Conservation (phyloP, 2,329 filamentous ascomycete species). For the Trichoderma aggressivum region DNA sequence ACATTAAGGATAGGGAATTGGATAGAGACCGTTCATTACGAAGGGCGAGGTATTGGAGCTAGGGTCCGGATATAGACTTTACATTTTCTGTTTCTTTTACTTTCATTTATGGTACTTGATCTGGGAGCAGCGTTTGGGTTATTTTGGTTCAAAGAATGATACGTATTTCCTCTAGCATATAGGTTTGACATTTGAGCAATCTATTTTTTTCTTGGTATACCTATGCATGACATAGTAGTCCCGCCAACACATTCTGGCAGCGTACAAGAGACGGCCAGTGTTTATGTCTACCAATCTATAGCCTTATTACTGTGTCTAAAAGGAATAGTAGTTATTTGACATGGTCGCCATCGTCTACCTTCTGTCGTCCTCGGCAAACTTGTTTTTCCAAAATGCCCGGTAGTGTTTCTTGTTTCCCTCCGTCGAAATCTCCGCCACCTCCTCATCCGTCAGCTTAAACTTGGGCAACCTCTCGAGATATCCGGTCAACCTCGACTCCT, state of each 20-base stretch:
- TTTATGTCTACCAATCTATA: not conserved
- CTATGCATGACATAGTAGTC: not conserved
- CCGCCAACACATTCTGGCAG: not conserved
- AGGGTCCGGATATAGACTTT: conserved; percentile 37
- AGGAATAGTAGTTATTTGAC: not conserved
- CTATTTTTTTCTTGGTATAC: not conserved
- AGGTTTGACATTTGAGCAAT: not conserved
- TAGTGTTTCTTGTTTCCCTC: conserved; percentile 59
- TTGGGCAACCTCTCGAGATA: conserved; percentile 48
- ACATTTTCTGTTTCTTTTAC: not conserved
- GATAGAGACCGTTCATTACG: conserved; percentile 68
- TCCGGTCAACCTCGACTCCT: conserved; percentile 53
- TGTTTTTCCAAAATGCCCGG: conserved; percentile 55
- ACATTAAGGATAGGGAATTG: conserved; percentile 72
- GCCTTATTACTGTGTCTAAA: not conserved
- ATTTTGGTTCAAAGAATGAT: not conserved
- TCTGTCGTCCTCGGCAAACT: conserved; percentile 51
- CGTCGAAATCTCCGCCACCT: conserved; percentile 54
- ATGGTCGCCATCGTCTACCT: conserved; percentile 24
- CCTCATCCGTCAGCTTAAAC: conserved; percentile 58
- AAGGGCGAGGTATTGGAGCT: conserved; percentile 67
- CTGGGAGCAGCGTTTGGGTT: not conserved
- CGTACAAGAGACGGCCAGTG: not conserved
- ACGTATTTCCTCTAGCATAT: not conserved
- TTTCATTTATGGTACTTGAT: not conserved